Base-by-base conservation (phyloP, 2,329 filamentous ascomycete species). In the Ceratocystis cubensis region DNA sequence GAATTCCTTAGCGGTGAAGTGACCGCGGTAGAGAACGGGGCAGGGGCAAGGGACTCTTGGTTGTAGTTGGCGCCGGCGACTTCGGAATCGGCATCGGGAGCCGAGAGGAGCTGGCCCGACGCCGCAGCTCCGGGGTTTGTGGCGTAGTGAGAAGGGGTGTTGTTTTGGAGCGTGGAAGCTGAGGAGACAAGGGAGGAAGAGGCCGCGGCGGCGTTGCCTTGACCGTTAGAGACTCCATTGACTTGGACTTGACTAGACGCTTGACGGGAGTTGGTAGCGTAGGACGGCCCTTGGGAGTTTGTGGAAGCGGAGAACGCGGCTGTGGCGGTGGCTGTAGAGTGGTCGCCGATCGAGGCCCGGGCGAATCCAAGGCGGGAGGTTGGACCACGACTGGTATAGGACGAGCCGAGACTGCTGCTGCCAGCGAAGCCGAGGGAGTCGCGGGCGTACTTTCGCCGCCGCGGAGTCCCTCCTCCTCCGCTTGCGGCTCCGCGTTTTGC, bases 1-100 rank as follows among this genome's bases (percentile, higher is more conserved):
- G 91, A 94, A 37, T 81, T 81, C 75, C 88, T 91, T 70, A 87
- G 80, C 0, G 91, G 90, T 0, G 88, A 89, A 25, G 44, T 50
- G 44, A 65, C 41, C 62, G 69, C 20, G 53, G 33, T 46, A 67
- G 65, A 57, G 65, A 67, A 61, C 50, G 65, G 17, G 48, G 48
- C 44, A 30, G 53, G 41, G 30, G 33, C 62, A 37, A 67, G 53
- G 45, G 50, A 50, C 4, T 46, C 44, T 61, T 64, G 37, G 1
- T 76, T 74, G 37, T 28, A 61, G 78, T 70, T 20, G 72, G 71
- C 25, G 73, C 70, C 50, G 53, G 63, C n/a, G 65, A 64, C 57
- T 67, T 67, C 41, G 25, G 15, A 10, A 61, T 53, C 22, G 63
- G 61, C 57, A 67, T 67, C 48, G 66, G 66, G 1, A 67, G 66